These are phyloP conservation scores for Fragaria vesca DNA, from an alignment of 306 rosid species.

Conservation along the genomic window DNA sequence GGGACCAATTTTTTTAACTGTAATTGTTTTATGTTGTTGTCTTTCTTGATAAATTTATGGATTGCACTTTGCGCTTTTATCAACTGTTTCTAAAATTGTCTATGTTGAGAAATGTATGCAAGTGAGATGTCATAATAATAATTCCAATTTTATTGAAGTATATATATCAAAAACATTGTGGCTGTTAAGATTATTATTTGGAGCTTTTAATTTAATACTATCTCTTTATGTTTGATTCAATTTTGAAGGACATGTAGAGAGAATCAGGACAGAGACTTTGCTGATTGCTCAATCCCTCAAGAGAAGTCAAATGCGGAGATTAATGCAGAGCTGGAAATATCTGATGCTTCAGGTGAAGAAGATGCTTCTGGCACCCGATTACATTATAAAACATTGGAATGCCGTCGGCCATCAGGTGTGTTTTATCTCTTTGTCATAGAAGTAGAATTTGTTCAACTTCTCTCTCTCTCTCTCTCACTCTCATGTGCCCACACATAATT, in stretches of 20 bases:
- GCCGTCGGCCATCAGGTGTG: slow-evolving; percentile 53
- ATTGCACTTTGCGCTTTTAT: neutral
- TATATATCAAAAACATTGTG: neutral
- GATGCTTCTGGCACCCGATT: slow-evolving; percentile 55
- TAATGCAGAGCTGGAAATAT: slow-evolving; percentile 86
- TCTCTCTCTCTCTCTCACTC: neutral
- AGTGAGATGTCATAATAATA: neutral
- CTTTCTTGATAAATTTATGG: neutral
- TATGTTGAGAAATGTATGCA: neutral
- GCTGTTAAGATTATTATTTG: neutral
- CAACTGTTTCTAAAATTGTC: neutral
- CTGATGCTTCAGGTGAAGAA: slow-evolving; percentile 96
- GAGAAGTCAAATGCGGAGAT: slow-evolving; percentile 97
- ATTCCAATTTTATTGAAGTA: neutral
- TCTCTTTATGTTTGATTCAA: slow-evolving; percentile 26
- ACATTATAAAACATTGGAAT: slow-evolving; percentile 63
- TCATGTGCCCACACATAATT: neutral
- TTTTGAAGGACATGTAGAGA: slow-evolving; percentile 84
- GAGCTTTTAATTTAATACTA: slow-evolving; percentile 15
- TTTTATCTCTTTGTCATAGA: slow-evolving; percentile 20
- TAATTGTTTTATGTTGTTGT: neutral
- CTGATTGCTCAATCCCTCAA: slow-evolving; percentile 82
- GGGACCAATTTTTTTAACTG: neutral
- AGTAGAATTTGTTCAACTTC: slow-evolving; percentile 9
- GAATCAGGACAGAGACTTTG: slow-evolving; percentile 62